These are phyloP conservation scores for Rhodotorula sp. DNA, from an alignment of 1,284 basidiomycete species.

Conservation along the genomic window DNA sequence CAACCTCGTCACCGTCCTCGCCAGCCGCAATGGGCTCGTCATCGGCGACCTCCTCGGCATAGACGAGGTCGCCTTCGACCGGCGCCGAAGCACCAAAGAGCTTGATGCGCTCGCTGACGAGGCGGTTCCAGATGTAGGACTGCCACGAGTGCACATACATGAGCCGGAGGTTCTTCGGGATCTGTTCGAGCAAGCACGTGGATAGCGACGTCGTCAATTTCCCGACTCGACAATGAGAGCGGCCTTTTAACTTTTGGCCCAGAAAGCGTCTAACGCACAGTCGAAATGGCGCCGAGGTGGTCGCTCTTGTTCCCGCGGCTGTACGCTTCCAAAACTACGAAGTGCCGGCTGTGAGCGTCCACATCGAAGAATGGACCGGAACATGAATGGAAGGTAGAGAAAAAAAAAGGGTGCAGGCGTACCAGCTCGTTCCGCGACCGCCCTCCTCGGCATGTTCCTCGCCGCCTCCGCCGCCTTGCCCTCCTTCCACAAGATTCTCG, in stretches of 20 bases:
- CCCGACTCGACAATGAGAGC: no score
- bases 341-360: no score
- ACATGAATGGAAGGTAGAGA: not conserved
- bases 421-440: constrained; percentile 83
- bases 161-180: constrained; percentile 86
- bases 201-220: constrained; percentile 34
- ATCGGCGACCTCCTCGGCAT: constrained; percentile 54
- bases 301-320: constrained; percentile 75
- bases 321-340: no score
- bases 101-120: constrained; percentile 86
- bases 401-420: not conserved
- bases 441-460: constrained; percentile 76
- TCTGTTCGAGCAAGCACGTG: constrained; percentile 56
- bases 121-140: constrained; percentile 96
- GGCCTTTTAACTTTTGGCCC: not conserved
- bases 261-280: constrained; percentile 56
- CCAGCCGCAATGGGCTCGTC: constrained; percentile 50
- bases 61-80: constrained; percentile 83
- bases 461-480: constrained; percentile 73
- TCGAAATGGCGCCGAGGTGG: constrained; percentile 78
- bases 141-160: constrained; percentile 99
- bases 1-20: constrained; percentile 43
- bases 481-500: constrained; percentile 76
- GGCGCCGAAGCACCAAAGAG: constrained; percentile 71
- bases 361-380: no score